phyloP scores from a whole-genome alignment of 306 rosid genomes.

The Prunus mira region DNA sequence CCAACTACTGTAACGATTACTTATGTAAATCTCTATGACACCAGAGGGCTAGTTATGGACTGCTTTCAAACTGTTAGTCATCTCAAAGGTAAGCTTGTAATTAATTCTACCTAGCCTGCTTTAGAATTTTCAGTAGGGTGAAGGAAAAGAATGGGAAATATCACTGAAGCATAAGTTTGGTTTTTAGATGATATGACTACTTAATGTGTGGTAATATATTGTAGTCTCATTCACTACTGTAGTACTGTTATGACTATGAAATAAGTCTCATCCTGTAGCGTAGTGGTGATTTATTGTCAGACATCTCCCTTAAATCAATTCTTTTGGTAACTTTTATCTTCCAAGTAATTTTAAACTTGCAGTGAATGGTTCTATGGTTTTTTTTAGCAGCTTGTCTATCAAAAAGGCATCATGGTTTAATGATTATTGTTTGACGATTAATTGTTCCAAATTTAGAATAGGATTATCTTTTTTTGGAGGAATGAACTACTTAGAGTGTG shows the following conservation, averaged over 20 bases:
- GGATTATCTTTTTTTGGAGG: background rate
- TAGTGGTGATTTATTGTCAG: no score
- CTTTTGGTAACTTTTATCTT: background rate
- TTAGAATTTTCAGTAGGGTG: background rate
- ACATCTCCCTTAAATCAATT: background rate
- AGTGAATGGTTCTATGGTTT: background rate
- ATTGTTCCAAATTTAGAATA: background rate
- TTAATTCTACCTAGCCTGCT: background rate
- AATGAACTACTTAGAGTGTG: no score
- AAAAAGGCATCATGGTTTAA: background rate
- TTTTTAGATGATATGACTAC: background rate
- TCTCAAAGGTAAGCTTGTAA: constrained; percentile 40
- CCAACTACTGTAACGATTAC: constrained; percentile 24
- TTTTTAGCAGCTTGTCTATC: background rate
- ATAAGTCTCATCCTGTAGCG: background rate
- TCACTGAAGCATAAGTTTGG: background rate
- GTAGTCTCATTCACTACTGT: background rate
- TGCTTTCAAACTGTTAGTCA: constrained; percentile 41
- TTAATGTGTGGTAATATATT: background rate
- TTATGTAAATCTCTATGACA: constrained; percentile 58
- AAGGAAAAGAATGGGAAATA: background rate
- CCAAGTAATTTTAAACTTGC: background rate
- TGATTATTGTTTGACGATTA: background rate
- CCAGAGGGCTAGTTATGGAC: constrained; percentile 79
- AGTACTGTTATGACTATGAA: background rate